Percentiles rank a stretch among this genome's conserved stretches.
These are phyloP conservation scores for Tulasnella sp. DNA, from an alignment of 768 basidiomycete species.

Conservation along the genomic window DNA sequence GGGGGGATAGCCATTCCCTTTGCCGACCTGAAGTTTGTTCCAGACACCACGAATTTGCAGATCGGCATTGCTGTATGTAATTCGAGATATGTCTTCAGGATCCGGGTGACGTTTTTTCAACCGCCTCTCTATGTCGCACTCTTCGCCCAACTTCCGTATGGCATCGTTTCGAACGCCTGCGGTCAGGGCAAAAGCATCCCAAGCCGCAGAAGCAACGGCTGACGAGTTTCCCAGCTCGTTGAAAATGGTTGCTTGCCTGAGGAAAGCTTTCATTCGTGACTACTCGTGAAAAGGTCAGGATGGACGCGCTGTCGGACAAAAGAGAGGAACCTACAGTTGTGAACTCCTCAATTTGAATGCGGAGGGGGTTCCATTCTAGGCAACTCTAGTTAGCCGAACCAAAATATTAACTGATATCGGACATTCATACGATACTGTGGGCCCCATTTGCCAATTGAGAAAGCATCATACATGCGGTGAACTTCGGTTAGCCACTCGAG, in stretches of 20 bases:
- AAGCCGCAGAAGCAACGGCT: constrained; percentile 35
- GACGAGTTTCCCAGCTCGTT: constrained; percentile 39
- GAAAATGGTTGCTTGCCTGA: constrained; percentile 34
- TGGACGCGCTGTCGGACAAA: neutral
- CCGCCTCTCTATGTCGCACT: neutral
- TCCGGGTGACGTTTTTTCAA: neutral
- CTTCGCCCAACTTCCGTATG: neutral
- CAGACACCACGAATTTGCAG: constrained; percentile 41
- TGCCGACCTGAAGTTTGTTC: constrained; percentile 34
- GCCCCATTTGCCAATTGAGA: neutral
- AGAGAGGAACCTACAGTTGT: neutral
- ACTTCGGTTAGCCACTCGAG: neutral
- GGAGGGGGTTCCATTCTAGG: neutral
- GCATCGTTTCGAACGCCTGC: neutral
- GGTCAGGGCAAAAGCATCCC: neutral
- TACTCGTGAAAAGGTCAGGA: neutral
- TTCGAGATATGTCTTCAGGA: neutral
- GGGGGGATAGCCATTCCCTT: constrained; percentile 33
- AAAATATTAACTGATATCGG: too few species aligned
- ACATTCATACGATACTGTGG: neutral
- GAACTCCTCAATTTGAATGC: neutral
- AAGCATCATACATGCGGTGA: constrained; percentile 6
- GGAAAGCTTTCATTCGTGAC: constrained; percentile 33
- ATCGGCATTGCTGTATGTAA: neutral
- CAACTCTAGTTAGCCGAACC: neutral